Evolutionary conservation across 306 rosid species (phyloP).

Genomic region (Rosa chinensis): DNA sequence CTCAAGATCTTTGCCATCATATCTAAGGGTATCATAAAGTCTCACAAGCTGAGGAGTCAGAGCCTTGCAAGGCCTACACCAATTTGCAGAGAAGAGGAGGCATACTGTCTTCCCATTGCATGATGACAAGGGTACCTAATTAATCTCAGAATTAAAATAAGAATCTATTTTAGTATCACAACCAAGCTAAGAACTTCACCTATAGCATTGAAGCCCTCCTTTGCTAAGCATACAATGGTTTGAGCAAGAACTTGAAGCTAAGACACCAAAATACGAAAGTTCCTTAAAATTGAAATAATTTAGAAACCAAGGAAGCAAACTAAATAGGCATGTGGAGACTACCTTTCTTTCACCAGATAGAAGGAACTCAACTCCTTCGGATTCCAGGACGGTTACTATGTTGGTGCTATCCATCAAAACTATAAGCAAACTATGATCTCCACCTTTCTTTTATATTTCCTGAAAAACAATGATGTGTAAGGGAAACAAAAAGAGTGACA

Average conservation of each 20-base stretch:
- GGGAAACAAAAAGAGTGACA: not conserved
- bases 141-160: constrained; percentile 23
- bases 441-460: constrained; percentile 17
- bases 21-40: constrained; percentile 52
- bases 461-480: constrained; percentile 13
- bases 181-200: not conserved
- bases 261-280: not conserved
- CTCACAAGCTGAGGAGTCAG: constrained; percentile 64
- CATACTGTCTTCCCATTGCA: constrained; percentile 71
- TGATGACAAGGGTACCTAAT: constrained; percentile 65
- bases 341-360: constrained; percentile 72
- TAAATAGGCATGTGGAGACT: constrained; percentile 8
- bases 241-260: not conserved
- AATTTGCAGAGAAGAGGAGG: constrained; percentile 81
- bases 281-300: not conserved
- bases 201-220: not conserved
- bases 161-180: constrained; percentile 8
- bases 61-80: constrained; percentile 92
- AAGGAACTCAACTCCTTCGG: constrained; percentile 78
- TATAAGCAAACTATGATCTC: constrained; percentile 28
- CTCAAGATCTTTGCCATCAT: constrained; percentile 53
- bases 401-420: constrained; percentile 51
- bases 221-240: not conserved
- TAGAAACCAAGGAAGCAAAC: not conserved
- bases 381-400: constrained; percentile 48